Evolutionary conservation across 2,329 filamentous ascomycete species (phyloP).

Genomic region (Xylariales sp.): DNA sequence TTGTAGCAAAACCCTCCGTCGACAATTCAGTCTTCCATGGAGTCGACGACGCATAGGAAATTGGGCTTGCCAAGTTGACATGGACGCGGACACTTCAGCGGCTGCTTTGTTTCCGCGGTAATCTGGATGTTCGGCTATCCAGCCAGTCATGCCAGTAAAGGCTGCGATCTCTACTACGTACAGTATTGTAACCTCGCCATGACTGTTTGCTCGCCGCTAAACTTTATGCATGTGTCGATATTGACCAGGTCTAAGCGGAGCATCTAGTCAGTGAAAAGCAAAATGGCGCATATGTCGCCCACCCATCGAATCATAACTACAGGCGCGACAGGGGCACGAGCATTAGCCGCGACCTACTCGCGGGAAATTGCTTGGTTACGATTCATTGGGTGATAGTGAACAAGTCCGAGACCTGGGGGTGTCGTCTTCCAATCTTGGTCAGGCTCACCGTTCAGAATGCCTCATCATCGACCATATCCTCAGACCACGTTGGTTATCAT

Average conservation of each 20-base stretch:
- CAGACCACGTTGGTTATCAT: background rate
- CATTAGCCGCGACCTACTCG: background rate
- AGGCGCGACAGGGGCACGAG: background rate
- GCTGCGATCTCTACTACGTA: background rate
- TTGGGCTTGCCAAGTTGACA: too few relatives aligned
- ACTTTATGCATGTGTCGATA: background rate
- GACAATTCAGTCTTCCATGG: too few relatives aligned
- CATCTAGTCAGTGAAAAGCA: background rate
- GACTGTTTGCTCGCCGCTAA: background rate
- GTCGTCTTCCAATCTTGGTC: background rate
- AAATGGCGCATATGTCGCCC: conserved; percentile 4
- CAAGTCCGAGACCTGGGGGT: background rate
- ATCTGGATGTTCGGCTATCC: conserved; percentile 1
- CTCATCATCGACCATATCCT: background rate
- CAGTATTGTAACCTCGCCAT: too few relatives aligned
- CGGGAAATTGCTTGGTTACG: background rate
- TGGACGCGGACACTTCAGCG: too few relatives aligned
- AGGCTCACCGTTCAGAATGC: background rate
- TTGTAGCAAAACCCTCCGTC: too few relatives aligned
- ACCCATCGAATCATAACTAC: background rate
- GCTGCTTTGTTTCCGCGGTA: too few relatives aligned
- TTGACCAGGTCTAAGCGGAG: background rate
- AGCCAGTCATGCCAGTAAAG: conserved; percentile 1
- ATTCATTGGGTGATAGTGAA: conserved; percentile 1
- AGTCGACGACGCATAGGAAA: too few relatives aligned